Base-by-base conservation (phyloP, 2,329 filamentous ascomycete genomes). In the Cladosporium colombiae region DNA sequence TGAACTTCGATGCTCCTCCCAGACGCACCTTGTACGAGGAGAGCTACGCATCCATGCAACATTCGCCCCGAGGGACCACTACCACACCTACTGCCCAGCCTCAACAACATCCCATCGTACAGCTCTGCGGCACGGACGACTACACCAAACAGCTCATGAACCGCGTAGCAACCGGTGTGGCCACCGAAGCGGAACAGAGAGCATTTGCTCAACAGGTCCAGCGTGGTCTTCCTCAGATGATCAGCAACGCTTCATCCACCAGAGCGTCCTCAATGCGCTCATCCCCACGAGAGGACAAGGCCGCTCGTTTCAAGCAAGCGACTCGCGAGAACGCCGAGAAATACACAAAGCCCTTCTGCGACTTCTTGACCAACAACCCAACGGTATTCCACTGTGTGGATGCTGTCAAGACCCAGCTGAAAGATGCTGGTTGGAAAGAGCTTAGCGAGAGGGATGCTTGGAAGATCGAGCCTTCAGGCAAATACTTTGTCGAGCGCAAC, bases 301-400 rank as follows among this genome's bases (percentile, higher is more conserved):
- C 40, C 33, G 40, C 62, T 58, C 44, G 64, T 21, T 52, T 57
- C 49, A 46, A 37, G 49, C 62, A 62, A 35, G 74, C 71, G 13
- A 76, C 70, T 14, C 65, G 65, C 13, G 62, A 70, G 27, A 74
- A 75, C 59, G 74, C 74, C 18, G 70, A 65, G 10, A 69, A 69
- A 18, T 76, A 75, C 64, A 68, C 69, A 13, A 69, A 74, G 65
- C 74, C 74, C 8, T 76, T 96, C 77, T 89, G 90, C 76, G 85
- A 92, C 62, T 98, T 97, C 76, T 86, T 98, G 81, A 91, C 88
- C 53, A 85, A 91, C 68, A 97, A 97, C 75, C 95, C 95, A 0
- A 98, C 95, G 10, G 87, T 97, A 56, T 99, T 96, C 78, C 95
- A 99, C 74, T 88, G 92, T 1, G 93, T 97, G 31, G 86, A 88